phyloP scores from a whole-genome alignment of 306 rosid genomes.

The Amphicarpaea edgeworthii region DNA sequence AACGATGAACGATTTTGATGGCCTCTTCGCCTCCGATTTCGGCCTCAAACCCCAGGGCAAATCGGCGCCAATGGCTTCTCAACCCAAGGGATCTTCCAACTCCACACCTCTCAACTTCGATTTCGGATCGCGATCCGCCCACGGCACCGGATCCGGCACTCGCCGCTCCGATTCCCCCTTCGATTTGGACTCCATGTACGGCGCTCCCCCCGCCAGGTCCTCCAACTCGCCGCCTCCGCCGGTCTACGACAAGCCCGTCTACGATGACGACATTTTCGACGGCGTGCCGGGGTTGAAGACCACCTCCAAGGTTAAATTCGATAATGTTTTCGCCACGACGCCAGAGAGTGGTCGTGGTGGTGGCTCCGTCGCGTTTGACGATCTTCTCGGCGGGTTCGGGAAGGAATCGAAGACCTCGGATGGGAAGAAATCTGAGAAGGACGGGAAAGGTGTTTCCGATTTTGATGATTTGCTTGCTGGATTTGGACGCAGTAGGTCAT shows the following conservation, averaged over 20 bases:
- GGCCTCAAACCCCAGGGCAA: slow-evolving; percentile 86
- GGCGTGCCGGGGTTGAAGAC: slow-evolving; percentile 88
- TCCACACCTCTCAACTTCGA: slow-evolving; percentile 55
- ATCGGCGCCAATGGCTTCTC: slow-evolving; percentile 81
- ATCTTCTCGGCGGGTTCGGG: slow-evolving; percentile 84
- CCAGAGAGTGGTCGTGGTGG: slow-evolving; percentile 9
- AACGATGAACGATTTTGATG: slow-evolving; percentile 93
- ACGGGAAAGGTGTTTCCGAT: slow-evolving; percentile 56
- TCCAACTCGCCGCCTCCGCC: slow-evolving; percentile 83
- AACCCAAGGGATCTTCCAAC: slow-evolving; percentile 58
- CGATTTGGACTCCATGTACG: slow-evolving; percentile 71
- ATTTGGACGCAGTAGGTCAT: slow-evolving; percentile 63
- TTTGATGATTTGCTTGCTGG: slow-evolving; percentile 90
- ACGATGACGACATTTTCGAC: slow-evolving; percentile 86
- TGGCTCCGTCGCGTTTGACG: slow-evolving; percentile 64
- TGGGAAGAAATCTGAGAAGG: slow-evolving; percentile 56
- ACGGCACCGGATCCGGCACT: slow-evolving; percentile 60
- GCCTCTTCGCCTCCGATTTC: slow-evolving; percentile 75
- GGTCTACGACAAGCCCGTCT: slow-evolving; percentile 62
- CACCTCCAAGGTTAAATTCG: slow-evolving; percentile 64
- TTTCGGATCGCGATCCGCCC: slow-evolving; percentile 73
- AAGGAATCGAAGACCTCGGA: slow-evolving; percentile 65
- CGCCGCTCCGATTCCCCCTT: slow-evolving; percentile 56
- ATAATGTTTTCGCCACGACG: slow-evolving; percentile 64
- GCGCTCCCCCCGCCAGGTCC: slow-evolving; percentile 50